Evolutionary conservation across 1,284 basidiomycete species (phyloP).

Genomic region (Dichomitus squalens): DNA sequence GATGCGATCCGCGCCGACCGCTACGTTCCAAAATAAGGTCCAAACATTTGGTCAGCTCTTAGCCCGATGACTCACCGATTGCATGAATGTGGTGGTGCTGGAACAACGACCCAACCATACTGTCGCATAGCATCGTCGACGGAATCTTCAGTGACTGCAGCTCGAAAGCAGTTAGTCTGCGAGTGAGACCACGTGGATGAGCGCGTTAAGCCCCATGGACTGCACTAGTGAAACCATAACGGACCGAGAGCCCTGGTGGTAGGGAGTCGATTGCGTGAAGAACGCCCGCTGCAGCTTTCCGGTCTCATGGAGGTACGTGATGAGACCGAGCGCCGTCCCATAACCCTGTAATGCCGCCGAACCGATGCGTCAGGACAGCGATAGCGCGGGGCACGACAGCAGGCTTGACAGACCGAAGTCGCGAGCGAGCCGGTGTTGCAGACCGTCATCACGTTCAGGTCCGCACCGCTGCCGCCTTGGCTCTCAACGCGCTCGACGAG

Average conservation of each 20-base stretch:
- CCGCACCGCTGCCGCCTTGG: conserved; percentile 48
- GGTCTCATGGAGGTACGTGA: conserved; percentile 83
- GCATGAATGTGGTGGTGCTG: conserved; percentile 86
- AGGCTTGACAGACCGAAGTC: conserved; percentile 71
- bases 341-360: conserved; percentile 64
- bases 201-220: not conserved
- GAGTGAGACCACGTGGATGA: not conserved
- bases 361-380: not conserved
- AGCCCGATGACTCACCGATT: conserved; percentile 58
- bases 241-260: conserved; percentile 86
- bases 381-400: too few relatives aligned
- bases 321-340: conserved; percentile 91
- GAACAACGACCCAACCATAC: conserved; percentile 92
- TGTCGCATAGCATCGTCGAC: conserved; percentile 93
- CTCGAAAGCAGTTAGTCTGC: conserved; percentile 86
- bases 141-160: conserved; percentile 81
- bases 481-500: conserved; percentile 58
- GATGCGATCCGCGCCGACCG: conserved; percentile 84
- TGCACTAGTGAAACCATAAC: conserved; percentile 2
- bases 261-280: conserved; percentile 91
- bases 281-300: conserved; percentile 79
- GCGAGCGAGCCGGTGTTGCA: conserved; percentile 95
- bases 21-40: conserved; percentile 38
- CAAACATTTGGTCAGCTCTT: not conserved
- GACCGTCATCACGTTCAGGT: conserved; percentile 85